Base-by-base conservation (phyloP, 2,329 filamentous ascomycete genomes). In the Hypoxylon sp. region DNA sequence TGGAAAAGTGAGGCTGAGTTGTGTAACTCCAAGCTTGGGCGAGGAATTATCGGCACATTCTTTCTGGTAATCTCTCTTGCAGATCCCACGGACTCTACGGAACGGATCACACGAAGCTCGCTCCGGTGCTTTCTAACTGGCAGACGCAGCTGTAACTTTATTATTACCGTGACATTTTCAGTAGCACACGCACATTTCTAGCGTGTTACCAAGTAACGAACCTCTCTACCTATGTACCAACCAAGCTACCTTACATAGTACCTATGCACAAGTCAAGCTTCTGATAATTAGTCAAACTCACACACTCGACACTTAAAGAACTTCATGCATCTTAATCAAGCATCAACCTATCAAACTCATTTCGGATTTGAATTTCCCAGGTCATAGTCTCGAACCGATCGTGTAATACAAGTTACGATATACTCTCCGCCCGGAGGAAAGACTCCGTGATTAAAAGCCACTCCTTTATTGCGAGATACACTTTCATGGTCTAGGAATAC, bases 1-100 rank as follows among this genome's bases (percentile, higher is more conserved):
- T 26, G 32, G 53, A 51, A 53, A 51, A 57, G 56, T 57, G 56
- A 59, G 56, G 56, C 56, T 59, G 56, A 59, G 49, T 36, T 46
- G 56, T 53, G 55, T 53, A 51, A 53, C 45, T 11, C 11, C 12
- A 41, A 49, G 12, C 29, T 12, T 45, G 32, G 43, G 25, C 21
- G 50, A 44, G 44, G 34, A 36, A 37, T 49, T 44, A 16, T 41
- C 49, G 56, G 53, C 49, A 53, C 36, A 46, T 54, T 54, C 21
- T 46, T 50, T 55, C 43, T 49, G 36, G 55, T 23, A 58, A 55
- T 21, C n/a, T 13, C 29, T 16, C 20, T 36, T 34, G 55, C 27
- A 38, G 55, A 58, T 58, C 55, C 13, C 17, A 37, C 29, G 41
- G 42, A 15, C 31, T 48, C 8, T 25, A 48, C 35, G 47, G 40